These are phyloP conservation scores for Suillus cothurnatus DNA, from an alignment of 768 basidiomycete genomes.

Conservation along the genomic window DNA sequence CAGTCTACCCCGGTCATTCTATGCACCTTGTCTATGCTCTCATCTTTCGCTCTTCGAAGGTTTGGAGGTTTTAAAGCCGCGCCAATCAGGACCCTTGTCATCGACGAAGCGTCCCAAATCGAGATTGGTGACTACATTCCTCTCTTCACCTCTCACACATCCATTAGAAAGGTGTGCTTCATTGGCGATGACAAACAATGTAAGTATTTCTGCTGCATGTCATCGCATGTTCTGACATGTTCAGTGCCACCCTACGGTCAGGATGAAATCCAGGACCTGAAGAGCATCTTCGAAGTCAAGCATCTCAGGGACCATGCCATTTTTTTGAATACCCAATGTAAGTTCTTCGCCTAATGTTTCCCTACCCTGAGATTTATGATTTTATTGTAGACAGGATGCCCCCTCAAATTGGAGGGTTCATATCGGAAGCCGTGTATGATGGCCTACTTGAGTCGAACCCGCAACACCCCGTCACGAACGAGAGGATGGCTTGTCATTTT, in stretches of 20 bases:
- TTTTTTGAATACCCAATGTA: slow-evolving; percentile 79
- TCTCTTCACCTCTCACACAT: slow-evolving; percentile 30
- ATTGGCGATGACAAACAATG: slow-evolving; percentile 73
- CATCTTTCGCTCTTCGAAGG: slow-evolving; percentile 31
- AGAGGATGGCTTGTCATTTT: slow-evolving; percentile 59
- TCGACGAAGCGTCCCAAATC: slow-evolving; percentile 73
- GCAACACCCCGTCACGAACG: slow-evolving; percentile 48
- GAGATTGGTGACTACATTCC: slow-evolving; percentile 57
- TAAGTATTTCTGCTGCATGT: slow-evolving; percentile 36
- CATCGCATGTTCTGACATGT: slow-evolving; percentile 26
- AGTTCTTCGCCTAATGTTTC: slow-evolving; percentile 23
- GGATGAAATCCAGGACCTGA: slow-evolving; percentile 61
- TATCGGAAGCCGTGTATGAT: slow-evolving; percentile 70
- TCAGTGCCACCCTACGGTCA: slow-evolving; percentile 82
- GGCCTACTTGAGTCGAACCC: slow-evolving; percentile 55
- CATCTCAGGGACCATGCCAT: slow-evolving; percentile 53
- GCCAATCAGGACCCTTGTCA: slow-evolving; percentile 51
- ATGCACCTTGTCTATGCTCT: slow-evolving; percentile 79
- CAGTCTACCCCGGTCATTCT: slow-evolving; percentile 59
- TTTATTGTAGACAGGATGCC: slow-evolving; percentile 75
- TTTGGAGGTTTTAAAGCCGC: slow-evolving; percentile 23
- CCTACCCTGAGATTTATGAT: slow-evolving; percentile 9
- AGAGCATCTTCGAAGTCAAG: slow-evolving; percentile 77
- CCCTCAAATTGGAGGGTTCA: slow-evolving; percentile 71
- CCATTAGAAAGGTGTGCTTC: slow-evolving; percentile 56